Evolutionary conservation across 2,329 filamentous ascomycete species (phyloP).

Genomic region (Biscogniauxia marginata): DNA sequence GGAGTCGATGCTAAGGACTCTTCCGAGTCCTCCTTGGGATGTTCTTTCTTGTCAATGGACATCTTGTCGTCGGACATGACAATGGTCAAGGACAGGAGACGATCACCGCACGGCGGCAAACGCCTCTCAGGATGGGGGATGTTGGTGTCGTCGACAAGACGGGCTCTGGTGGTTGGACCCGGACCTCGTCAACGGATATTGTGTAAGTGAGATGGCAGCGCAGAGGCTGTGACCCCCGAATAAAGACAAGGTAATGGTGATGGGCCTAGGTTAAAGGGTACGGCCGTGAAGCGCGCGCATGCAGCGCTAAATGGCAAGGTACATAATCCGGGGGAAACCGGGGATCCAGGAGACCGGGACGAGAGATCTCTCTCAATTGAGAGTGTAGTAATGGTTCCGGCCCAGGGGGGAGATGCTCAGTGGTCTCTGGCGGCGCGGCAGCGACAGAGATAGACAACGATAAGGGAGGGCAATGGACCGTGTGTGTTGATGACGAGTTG

Average conservation of each 20-base stretch:
- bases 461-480: conserved; percentile 13
- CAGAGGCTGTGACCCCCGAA: not conserved
- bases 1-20: conserved; percentile 61
- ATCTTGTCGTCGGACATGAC: conserved; percentile 63
- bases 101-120: conserved; percentile 43
- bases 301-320: conserved; percentile 40
- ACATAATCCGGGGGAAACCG: conserved; percentile 39
- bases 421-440: conserved; percentile 31
- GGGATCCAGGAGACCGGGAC: conserved; percentile 41
- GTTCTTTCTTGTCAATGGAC: conserved; percentile 63
- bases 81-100: conserved; percentile 35
- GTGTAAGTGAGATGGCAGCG: not conserved
- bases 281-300: conserved; percentile 29
- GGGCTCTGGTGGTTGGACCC: conserved; percentile 8
- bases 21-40: conserved; percentile 57
- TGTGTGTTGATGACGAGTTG: conserved; percentile 24
- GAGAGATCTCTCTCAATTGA: conserved; percentile 20
- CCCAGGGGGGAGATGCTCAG: conserved; percentile 31
- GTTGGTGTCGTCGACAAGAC: conserved; percentile 18
- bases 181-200: conserved; percentile 5
- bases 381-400: conserved; percentile 7
- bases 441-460: conserved; percentile 24
- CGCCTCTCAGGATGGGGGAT: conserved; percentile 31
- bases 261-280: conserved; percentile 6
- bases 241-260: conserved; percentile 6